These are phyloP conservation scores for Pezicula rhizophila DNA, from an alignment of 2,329 filamentous ascomycete genomes.

Conservation along the genomic window DNA sequence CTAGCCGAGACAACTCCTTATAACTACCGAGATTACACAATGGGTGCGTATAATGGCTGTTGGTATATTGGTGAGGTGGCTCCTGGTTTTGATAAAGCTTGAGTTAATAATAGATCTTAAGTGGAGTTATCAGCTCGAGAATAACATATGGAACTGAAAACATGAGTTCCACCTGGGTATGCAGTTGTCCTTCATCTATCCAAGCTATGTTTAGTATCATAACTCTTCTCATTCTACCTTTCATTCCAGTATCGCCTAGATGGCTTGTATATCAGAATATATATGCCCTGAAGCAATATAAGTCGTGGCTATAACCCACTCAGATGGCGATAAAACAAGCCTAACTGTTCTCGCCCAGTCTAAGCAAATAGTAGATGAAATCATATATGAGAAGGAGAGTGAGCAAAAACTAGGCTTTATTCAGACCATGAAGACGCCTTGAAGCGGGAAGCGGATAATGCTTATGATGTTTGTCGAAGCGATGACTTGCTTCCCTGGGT, in stretches of 20 bases:
- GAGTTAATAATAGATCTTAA: conserved; percentile 1
- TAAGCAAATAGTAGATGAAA: not conserved
- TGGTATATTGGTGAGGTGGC: conserved; percentile 19
- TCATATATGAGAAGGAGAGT: conserved; percentile 37
- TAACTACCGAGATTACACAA: conserved; percentile 36
- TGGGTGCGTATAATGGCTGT: conserved; percentile 32
- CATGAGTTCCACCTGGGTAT: conserved; percentile 31
- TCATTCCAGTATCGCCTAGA: conserved; percentile 1
- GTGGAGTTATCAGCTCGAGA: conserved; percentile 31
- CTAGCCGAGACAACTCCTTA: conserved; percentile 43
- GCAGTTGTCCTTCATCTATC: conserved; percentile 26
- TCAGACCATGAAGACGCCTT: conserved; percentile 25
- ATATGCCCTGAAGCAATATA: not conserved
- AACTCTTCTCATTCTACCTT: not conserved
- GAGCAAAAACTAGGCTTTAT: conserved; percentile 29
- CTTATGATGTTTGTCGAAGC: not conserved
- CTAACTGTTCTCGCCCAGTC: not conserved
- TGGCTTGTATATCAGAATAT: not conserved
- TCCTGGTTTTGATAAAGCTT: too few relatives aligned
- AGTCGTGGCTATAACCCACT: not conserved
- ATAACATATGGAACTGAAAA: conserved; percentile 29
- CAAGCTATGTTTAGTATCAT: not conserved
- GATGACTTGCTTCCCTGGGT: not conserved
- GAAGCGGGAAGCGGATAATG: not conserved
- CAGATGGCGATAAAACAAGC: not conserved